Conservation (phyloP, 2,329 filamentous ascomycete species). For the Helminthosporium solani region DNA sequence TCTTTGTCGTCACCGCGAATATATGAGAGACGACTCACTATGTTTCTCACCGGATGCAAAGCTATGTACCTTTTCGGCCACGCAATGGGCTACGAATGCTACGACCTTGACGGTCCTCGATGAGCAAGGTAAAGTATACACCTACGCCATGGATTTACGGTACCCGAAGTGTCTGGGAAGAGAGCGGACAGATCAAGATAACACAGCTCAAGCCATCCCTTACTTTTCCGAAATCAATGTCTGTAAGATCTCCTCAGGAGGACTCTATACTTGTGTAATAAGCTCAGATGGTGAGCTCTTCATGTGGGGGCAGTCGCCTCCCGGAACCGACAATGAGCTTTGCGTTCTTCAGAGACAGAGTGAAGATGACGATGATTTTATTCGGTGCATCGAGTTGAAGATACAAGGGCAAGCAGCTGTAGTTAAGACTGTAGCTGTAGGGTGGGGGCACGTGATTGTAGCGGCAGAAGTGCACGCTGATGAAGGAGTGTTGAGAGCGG, state of each 20-base stretch:
- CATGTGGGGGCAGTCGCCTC: constrained; percentile 35
- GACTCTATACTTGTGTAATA: constrained; percentile 35
- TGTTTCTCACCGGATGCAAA: not conserved
- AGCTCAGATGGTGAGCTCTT: constrained; percentile 34
- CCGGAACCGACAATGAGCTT: constrained; percentile 20
- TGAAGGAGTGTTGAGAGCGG: constrained; percentile 1
- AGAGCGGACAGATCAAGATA: constrained; percentile 4
- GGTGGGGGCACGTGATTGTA: constrained; percentile 31
- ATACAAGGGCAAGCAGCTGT: constrained; percentile 21
- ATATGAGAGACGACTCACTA: not conserved
- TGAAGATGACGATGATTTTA: constrained; percentile 17
- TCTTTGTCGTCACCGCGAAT: not conserved
- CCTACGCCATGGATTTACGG: constrained; percentile 23
- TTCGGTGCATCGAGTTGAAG: constrained; percentile 23
- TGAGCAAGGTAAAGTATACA: constrained; percentile 19
- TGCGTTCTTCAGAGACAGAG: constrained; percentile 11
- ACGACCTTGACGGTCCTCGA: constrained; percentile 26
- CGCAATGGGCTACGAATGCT: constrained; percentile 15
- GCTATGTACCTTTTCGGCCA: not conserved
- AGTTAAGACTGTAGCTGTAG: constrained; percentile 29
- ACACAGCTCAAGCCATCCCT: constrained; percentile 13
- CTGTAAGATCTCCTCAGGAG: constrained; percentile 28
- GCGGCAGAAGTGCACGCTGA: constrained; percentile 18
- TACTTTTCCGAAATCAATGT: constrained; percentile 30
- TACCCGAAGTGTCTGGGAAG: constrained; percentile 29